These are phyloP conservation scores for Aspergillus viridinutans DNA, from an alignment of 2,329 filamentous ascomycete species.

Conservation along the genomic window DNA sequence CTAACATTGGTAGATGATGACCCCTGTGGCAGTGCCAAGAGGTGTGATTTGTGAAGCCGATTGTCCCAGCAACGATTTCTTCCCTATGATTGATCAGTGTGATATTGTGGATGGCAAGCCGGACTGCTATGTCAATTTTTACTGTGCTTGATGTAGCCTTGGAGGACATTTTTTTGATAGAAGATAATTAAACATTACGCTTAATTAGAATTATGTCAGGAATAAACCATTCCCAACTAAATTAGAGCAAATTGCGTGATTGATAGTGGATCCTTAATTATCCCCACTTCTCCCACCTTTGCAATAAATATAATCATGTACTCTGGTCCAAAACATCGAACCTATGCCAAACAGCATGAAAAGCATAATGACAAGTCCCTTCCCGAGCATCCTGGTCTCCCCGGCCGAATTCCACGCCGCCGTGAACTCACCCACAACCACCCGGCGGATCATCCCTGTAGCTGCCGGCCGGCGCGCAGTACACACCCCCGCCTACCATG, in stretches of 20 bases:
- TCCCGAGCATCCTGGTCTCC: slow-evolving; percentile 8
- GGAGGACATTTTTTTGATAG: no score
- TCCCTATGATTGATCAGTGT: slow-evolving; percentile 7
- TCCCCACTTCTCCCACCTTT: not conserved
- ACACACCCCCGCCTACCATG: slow-evolving; percentile 9
- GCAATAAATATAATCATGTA: not conserved
- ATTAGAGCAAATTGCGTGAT: not conserved
- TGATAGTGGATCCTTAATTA: no score
- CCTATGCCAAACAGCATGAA: not conserved
- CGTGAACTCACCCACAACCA: not conserved
- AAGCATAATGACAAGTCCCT: slow-evolving; percentile 1
- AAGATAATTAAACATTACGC: not conserved
- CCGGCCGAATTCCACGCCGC: slow-evolving; percentile 11
- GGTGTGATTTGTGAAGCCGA: not conserved
- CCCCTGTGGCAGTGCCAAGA: slow-evolving; percentile 10
- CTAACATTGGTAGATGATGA: not conserved
- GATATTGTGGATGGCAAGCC: slow-evolving; percentile 2
- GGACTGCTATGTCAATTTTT: slow-evolving; percentile 11
- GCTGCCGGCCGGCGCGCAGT: slow-evolving; percentile 17
- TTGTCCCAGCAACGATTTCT: slow-evolving; percentile 8
- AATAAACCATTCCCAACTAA: not conserved
- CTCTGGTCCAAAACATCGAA: not conserved
- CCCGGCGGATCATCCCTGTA: slow-evolving; percentile 20
- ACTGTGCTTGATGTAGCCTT: slow-evolving; percentile 2
- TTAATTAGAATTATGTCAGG: not conserved